Percentiles rank a stretch among this genome's conserved stretches.
phyloP scores from a whole-genome alignment of 2,329 filamentous ascomycete genomes.

The Calycina herbarum region DNA sequence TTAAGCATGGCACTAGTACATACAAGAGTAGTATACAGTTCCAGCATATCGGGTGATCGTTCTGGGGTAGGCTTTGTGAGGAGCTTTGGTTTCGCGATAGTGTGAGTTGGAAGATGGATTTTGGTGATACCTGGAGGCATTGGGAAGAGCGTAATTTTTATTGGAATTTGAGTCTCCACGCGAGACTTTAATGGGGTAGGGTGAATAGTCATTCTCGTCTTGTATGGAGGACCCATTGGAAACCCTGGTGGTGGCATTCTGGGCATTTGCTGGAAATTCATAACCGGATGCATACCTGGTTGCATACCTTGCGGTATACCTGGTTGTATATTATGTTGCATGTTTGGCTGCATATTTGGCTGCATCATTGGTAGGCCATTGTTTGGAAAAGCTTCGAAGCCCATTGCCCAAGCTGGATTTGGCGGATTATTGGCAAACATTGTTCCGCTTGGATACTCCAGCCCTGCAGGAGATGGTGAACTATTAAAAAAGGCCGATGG shows the following conservation, averaged over 20 bases:
- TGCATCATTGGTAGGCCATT: slow-evolving; percentile 14
- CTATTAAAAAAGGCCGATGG: slow-evolving; percentile 49
- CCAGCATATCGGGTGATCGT: slow-evolving; percentile 70
- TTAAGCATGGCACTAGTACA: slow-evolving; percentile 91
- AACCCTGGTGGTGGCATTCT: slow-evolving; percentile 28
- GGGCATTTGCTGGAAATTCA: slow-evolving; percentile 23
- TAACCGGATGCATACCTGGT: slow-evolving; percentile 12
- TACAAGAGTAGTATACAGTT: slow-evolving; percentile 78
- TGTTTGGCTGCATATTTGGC: slow-evolving; percentile 16
- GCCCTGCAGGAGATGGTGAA: slow-evolving; percentile 47
- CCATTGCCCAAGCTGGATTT: slow-evolving; percentile 40
- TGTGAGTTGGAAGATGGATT: slow-evolving; percentile 83
- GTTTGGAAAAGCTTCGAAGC: slow-evolving; percentile 20
- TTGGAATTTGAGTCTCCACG: slow-evolving; percentile 94
- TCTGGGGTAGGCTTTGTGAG: slow-evolving; percentile 70
- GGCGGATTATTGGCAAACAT: slow-evolving; percentile 31
- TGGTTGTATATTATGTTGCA: slow-evolving; percentile 14
- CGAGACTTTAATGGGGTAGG: slow-evolving; percentile 79
- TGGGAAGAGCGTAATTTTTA: slow-evolving; percentile 75
- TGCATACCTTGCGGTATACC: slow-evolving; percentile 12
- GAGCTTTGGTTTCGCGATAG: slow-evolving; percentile 92
- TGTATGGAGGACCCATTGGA: slow-evolving; percentile 30
- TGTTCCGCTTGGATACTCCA: slow-evolving; percentile 42
- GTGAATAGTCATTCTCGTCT: slow-evolving; percentile 57
- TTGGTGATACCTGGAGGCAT: slow-evolving; percentile 75